Percentiles rank a stretch among this genome's conserved stretches.
These are phyloP conservation scores for Alternaria triticina DNA, from an alignment of 2,329 filamentous ascomycete genomes.

Conservation along the genomic window DNA sequence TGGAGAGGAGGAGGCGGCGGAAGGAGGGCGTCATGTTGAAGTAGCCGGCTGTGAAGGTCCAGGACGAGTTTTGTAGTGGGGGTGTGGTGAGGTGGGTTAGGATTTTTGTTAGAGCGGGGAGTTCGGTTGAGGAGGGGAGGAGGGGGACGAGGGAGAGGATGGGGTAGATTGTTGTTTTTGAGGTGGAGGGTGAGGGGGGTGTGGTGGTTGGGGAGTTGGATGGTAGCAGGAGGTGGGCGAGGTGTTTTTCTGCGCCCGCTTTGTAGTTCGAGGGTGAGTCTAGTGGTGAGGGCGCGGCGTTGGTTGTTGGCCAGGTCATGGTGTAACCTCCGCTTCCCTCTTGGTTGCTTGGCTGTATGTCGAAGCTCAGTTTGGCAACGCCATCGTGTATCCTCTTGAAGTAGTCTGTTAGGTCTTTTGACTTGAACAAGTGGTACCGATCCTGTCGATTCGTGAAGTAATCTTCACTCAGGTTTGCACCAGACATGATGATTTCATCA, in stretches of 20 bases:
- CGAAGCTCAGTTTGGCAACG: constrained; percentile 81
- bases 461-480: constrained; percentile 87
- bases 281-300: constrained; percentile 77
- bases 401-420: constrained; percentile 78
- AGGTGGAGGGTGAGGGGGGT: constrained; percentile 31
- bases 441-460: constrained; percentile 98
- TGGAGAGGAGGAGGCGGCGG: constrained; percentile 77
- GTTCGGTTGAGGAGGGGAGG: constrained; percentile 86
- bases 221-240: constrained; percentile 71
- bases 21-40: constrained; percentile 94
- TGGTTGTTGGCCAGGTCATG: constrained; percentile 76
- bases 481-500: constrained; percentile 90
- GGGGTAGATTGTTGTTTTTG: constrained; percentile 72
- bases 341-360: constrained; percentile 68
- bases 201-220: constrained; percentile 40
- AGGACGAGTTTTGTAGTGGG: constrained; percentile 72
- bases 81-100: constrained; percentile 73
- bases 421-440: constrained; percentile 89
- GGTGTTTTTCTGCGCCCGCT: constrained; percentile 67
- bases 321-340: constrained; percentile 58
- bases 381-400: constrained; percentile 79
- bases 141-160: constrained; percentile 88
- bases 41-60: constrained; percentile 98
- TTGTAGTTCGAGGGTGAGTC: constrained; percentile 73
- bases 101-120: constrained; percentile 78